phyloP scores from a whole-genome alignment of 805 yeast species.

The Metschnikowia borealis region DNA sequence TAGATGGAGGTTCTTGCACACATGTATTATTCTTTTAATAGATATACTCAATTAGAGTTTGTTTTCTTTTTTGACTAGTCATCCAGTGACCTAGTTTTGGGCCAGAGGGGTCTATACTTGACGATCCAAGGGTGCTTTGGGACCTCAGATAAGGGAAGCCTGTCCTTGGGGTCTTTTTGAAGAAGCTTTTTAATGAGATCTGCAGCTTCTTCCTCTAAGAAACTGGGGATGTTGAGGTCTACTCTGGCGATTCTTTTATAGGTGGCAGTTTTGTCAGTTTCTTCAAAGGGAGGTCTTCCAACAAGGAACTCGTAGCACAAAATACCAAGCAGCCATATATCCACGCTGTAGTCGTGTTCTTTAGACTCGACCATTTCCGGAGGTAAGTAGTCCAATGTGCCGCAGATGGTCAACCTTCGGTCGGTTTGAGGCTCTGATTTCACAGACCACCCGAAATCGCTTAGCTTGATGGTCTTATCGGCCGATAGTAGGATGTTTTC shows the following conservation, averaged over 20 bases:
- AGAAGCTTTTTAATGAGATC: constrained; percentile 66
- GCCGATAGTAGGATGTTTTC: constrained; percentile 81
- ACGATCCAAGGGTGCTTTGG: constrained; percentile 80
- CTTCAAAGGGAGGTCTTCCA: constrained; percentile 93
- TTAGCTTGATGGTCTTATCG: constrained; percentile 72
- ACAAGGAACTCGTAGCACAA: constrained; percentile 80
- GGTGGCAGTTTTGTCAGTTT: constrained; percentile 69
- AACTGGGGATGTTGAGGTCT: constrained; percentile 70
- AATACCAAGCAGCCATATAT: constrained; percentile 91
- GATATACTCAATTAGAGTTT: background rate
- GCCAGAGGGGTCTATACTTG: constrained; percentile 64
- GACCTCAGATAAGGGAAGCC: constrained; percentile 61
- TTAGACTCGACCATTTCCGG: constrained; percentile 91
- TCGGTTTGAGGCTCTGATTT: constrained; percentile 25
- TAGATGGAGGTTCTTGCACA: background rate
- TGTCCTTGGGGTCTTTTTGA: constrained; percentile 61
- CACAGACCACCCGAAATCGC: constrained; percentile 97
- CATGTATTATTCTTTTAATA: background rate
- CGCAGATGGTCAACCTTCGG: constrained; percentile 70
- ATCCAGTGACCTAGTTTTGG: constrained; percentile 12
- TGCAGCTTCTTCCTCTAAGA: constrained; percentile 67
- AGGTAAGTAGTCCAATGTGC: constrained; percentile 89
- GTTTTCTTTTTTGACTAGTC: background rate
- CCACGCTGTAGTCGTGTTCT: constrained; percentile 75
- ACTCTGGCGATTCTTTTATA: constrained; percentile 75